Evolutionary conservation across 306 rosid genomes (phyloP).

Genomic region (Quercus rubra): DNA sequence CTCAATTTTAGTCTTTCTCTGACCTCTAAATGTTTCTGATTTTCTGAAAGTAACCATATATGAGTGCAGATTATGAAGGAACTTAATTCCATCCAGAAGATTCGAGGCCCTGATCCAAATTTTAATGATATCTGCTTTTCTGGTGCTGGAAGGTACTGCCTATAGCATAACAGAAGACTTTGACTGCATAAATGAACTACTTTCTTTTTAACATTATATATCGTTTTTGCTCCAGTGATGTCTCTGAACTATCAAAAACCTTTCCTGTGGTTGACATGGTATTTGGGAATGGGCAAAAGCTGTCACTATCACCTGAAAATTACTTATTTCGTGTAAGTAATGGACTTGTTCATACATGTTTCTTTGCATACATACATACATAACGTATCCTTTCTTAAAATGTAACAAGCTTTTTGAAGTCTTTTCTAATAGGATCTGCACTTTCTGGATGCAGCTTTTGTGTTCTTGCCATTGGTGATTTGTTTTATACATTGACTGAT

Average conservation of each 20-base stretch:
- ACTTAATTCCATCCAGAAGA: constrained; percentile 53
- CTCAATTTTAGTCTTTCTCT: neutral
- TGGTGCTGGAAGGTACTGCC: constrained; percentile 66
- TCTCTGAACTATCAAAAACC: constrained; percentile 49
- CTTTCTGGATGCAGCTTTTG: neutral
- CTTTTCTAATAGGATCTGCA: neutral
- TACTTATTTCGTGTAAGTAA: constrained; percentile 81
- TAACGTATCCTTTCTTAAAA: neutral
- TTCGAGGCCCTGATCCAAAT: constrained; percentile 87
- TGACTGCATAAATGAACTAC: neutral
- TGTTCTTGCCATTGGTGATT: constrained; percentile 20
- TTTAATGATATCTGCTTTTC: constrained; percentile 79
- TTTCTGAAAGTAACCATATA: neutral
- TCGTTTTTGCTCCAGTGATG: constrained; percentile 53
- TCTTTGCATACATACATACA: neutral
- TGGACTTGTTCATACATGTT: neutral
- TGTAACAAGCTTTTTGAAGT: neutral
- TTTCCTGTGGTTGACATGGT: constrained; percentile 94
- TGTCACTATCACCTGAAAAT: constrained; percentile 87
- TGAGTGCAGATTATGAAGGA: constrained; percentile 64
- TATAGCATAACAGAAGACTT: constrained; percentile 19
- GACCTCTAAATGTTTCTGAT: neutral
- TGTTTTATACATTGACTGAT: constrained; percentile 14
- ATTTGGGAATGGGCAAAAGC: constrained; percentile 69
- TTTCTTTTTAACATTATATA: constrained; percentile 24